Evolutionary conservation across 2,329 filamentous ascomycete genomes (phyloP).

Genomic region (Sarocladium strictum): DNA sequence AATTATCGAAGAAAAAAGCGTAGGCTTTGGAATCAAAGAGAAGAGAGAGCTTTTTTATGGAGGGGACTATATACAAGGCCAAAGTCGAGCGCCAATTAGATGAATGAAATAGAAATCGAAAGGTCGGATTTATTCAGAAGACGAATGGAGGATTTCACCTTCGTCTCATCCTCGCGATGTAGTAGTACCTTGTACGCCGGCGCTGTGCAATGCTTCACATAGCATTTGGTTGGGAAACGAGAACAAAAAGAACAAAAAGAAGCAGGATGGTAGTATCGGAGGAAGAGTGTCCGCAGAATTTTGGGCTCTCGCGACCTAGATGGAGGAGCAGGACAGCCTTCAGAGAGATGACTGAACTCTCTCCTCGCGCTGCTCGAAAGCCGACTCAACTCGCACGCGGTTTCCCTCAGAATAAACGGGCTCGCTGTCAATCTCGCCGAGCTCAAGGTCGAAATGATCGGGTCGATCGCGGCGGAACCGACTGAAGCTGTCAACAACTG

Average conservation of each 20-base stretch:
- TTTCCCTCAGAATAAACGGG: slow-evolving; percentile 17
- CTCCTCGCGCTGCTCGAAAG: slow-evolving; percentile 26
- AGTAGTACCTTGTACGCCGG: neutral
- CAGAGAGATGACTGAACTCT: slow-evolving; percentile 16
- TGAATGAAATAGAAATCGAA: too few species aligned
- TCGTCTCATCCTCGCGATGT: neutral
- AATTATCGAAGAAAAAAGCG: too few species aligned
- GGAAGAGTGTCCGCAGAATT: neutral
- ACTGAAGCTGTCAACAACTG: neutral
- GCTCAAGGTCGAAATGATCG: slow-evolving; percentile 25
- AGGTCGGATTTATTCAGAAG: too few species aligned
- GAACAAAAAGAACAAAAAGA: neutral
- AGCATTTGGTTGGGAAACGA: neutral
- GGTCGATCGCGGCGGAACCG: slow-evolving; percentile 10
- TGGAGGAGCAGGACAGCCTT: neutral
- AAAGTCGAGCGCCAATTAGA: too few species aligned
- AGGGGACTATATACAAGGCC: too few species aligned
- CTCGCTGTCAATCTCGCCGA: slow-evolving; percentile 20
- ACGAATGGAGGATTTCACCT: neutral
- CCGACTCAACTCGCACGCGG: slow-evolving; percentile 23
- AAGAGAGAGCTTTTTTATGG: too few species aligned
- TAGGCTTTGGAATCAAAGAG: too few species aligned
- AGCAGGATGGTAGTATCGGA: neutral
- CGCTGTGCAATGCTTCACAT: slow-evolving; percentile 6
- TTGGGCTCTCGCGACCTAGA: too few species aligned